A percentile compares a stretch with the other conserved stretches of the same genome.
Evolutionary conservation across 768 basidiomycete species (phyloP).

Genomic region (Suillus plorans): DNA sequence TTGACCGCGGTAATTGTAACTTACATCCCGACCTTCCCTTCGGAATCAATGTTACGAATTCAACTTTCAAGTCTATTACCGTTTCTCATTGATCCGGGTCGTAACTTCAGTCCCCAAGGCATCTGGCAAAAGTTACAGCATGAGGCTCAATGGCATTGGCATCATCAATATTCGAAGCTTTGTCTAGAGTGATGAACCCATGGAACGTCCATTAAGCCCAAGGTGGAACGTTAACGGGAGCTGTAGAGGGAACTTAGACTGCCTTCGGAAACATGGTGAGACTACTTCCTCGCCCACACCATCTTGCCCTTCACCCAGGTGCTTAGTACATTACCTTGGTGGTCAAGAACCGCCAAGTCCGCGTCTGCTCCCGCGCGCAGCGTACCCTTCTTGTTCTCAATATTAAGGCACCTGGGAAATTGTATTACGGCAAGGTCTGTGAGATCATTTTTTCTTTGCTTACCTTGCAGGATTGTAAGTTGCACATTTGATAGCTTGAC

Average conservation of each 20-base stretch:
- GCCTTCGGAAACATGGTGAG: not conserved
- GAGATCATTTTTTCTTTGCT: conserved; percentile 19
- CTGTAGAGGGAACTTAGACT: not conserved
- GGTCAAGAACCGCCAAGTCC: conserved; percentile 77
- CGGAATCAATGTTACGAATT: not conserved
- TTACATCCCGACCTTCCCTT: not conserved
- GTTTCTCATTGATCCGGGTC: not conserved
- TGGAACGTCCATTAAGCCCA: not conserved
- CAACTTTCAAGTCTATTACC: not conserved
- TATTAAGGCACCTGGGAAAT: conserved; percentile 63
- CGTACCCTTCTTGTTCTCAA: conserved; percentile 78
- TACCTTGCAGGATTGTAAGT: conserved; percentile 84
- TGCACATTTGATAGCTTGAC: conserved; percentile 82
- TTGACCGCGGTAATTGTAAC: not conserved
- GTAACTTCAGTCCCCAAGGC: not conserved
- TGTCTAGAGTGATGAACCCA: not conserved
- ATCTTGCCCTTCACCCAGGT: conserved; percentile 80
- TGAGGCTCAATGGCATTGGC: not conserved
- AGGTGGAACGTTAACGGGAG: not conserved
- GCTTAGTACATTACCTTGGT: conserved; percentile 60
- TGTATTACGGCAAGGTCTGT: conserved; percentile 5
- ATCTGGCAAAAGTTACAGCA: not conserved
- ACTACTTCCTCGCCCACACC: conserved; percentile 52
- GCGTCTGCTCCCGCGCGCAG: conserved; percentile 83
- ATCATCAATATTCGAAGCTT: not conserved